These are phyloP conservation scores for Cercospora nicotianae DNA, from an alignment of 2,329 filamentous ascomycete genomes.

Conservation along the genomic window DNA sequence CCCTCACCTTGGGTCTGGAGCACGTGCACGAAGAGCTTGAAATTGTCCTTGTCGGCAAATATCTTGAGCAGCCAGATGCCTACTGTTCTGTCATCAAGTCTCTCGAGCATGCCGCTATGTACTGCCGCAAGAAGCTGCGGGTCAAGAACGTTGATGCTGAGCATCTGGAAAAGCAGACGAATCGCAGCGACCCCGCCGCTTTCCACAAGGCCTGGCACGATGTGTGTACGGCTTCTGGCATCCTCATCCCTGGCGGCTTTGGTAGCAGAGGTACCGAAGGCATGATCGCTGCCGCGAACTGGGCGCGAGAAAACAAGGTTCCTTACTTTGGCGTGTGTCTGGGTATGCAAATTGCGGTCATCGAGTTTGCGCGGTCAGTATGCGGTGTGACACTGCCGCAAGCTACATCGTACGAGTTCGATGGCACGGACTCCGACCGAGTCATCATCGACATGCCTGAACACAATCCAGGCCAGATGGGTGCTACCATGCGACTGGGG, in stretches of 20 bases:
- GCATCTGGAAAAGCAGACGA: slow-evolving; percentile 70
- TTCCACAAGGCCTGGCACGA: slow-evolving; percentile 81
- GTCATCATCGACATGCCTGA: slow-evolving; percentile 94
- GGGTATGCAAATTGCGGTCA: slow-evolving; percentile 88
- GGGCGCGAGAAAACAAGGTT: slow-evolving; percentile 76
- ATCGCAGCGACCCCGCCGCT: slow-evolving; percentile 63
- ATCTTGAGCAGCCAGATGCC: slow-evolving; percentile 78
- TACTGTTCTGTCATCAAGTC: slow-evolving; percentile 84
- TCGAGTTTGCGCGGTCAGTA: slow-evolving; percentile 80
- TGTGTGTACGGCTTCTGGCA: slow-evolving; percentile 68
- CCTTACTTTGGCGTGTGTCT: slow-evolving; percentile 90
- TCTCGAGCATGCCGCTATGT: slow-evolving; percentile 89
- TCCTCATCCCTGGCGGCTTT: slow-evolving; percentile 75
- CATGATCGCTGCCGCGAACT: slow-evolving; percentile 85
- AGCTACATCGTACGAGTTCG: slow-evolving; percentile 59
- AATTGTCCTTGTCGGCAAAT: slow-evolving; percentile 92
- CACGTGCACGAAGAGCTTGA: slow-evolving; percentile 68
- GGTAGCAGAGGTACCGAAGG: slow-evolving; percentile 80
- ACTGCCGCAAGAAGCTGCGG: slow-evolving; percentile 74
- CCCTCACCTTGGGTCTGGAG: slow-evolving; percentile 65
- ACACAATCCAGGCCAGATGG: slow-evolving; percentile 70
- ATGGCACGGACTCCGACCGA: slow-evolving; percentile 61
- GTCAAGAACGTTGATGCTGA: slow-evolving; percentile 83
- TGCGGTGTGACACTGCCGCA: slow-evolving; percentile 58
- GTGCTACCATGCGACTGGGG: slow-evolving; percentile 85